phyloP scores from a whole-genome alignment of 148 eudicot genomes.

The Diospyros kaki region DNA sequence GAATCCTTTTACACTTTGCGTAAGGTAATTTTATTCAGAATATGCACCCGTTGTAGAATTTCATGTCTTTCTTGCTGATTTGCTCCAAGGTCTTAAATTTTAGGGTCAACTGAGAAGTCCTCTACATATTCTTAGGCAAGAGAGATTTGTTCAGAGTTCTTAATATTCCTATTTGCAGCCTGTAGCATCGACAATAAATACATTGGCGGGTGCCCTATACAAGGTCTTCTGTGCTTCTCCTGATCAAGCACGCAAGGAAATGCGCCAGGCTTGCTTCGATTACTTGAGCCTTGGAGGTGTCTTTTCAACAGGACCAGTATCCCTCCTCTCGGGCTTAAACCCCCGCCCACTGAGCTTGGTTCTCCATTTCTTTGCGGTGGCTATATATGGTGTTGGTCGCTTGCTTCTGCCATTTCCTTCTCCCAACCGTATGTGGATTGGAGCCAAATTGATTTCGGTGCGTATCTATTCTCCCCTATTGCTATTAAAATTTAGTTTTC shows the following conservation, averaged over 20 bases:
- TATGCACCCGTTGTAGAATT: neutral
- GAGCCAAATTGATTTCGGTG: conserved; percentile 74
- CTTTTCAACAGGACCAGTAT: conserved; percentile 65
- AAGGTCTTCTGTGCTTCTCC: conserved; percentile 76
- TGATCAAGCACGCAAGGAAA: conserved; percentile 69
- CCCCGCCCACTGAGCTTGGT: conserved; percentile 84
- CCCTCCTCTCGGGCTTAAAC: conserved; percentile 78
- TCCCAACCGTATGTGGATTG: conserved; percentile 74
- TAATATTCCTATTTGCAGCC: conserved; percentile 44
- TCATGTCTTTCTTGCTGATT: neutral
- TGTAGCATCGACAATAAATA: conserved; percentile 87
- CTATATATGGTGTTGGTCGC: conserved; percentile 81
- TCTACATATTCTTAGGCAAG: no score
- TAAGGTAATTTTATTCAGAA: conserved; percentile 40
- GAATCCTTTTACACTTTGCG: conserved; percentile 83
- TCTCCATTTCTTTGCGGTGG: conserved; percentile 87
- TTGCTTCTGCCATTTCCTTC: conserved; percentile 77
- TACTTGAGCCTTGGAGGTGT: conserved; percentile 84
- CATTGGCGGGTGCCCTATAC: conserved; percentile 81
- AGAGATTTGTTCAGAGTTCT: neutral
- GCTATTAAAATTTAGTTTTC: neutral
- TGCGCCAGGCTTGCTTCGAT: conserved; percentile 88
- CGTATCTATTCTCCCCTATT: conserved; percentile 10
- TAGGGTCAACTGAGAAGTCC: neutral
- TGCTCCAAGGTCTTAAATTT: neutral